Conservation (phyloP, 345 rosid genomes). For the Acer saccharum region DNA sequence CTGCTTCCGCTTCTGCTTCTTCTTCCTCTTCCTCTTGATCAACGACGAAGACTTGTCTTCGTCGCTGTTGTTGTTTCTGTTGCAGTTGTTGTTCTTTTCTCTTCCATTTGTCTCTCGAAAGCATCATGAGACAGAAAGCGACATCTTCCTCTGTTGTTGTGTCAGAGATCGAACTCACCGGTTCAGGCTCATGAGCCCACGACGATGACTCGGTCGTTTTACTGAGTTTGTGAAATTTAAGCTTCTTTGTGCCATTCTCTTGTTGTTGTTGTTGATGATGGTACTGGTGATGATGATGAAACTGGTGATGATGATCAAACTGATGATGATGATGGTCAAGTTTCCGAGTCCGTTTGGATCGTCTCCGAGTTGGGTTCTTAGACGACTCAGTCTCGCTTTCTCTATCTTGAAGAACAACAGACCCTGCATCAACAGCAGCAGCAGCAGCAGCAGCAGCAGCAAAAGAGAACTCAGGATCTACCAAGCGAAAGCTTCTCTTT, state of each 20-base stretch:
- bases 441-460: constrained; percentile 2
- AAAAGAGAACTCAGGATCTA: constrained; percentile 63
- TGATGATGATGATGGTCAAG: constrained; percentile 13
- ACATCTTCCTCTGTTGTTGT: constrained; percentile 84
- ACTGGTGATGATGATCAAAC: constrained; percentile 13
- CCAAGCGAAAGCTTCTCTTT: constrained; percentile 51
- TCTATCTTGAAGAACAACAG: constrained; percentile 60
- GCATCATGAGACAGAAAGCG: constrained; percentile 92
- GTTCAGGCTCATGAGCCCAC: constrained; percentile 53
- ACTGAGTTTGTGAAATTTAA: constrained; percentile 20
- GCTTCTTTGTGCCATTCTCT: constrained; percentile 25
- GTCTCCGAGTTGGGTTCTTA: constrained; percentile 59
- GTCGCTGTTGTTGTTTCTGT: neutral
- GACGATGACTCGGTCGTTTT: constrained; percentile 24
- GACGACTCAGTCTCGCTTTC: constrained; percentile 89
- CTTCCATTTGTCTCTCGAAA: constrained; percentile 85
- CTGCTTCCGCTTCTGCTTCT: constrained; percentile 32
- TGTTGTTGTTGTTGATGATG: constrained; percentile 17
- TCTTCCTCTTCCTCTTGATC: constrained; percentile 1
- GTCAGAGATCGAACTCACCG: constrained; percentile 75
- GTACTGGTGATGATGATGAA: constrained; percentile 21
- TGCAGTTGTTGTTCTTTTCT: constrained; percentile 19
- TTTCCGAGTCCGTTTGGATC: constrained; percentile 62
- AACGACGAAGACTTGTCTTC: neutral
- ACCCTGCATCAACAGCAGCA: constrained; percentile 40